These are phyloP conservation scores for Danielia reshetovae DNA, from an alignment of 805 yeast species.

Conservation along the genomic window DNA sequence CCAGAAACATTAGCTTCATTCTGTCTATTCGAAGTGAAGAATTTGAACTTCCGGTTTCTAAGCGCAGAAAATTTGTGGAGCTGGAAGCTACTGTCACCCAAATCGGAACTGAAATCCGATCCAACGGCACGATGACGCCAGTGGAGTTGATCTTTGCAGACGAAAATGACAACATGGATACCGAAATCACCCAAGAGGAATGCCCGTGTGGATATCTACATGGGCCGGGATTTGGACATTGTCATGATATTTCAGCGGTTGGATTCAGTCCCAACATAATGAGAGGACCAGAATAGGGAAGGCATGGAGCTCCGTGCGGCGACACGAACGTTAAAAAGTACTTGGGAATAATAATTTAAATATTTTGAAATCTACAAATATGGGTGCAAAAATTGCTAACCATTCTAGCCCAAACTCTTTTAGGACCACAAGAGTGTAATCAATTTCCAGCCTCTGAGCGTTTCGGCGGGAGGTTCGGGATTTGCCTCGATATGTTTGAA, in stretches of 20 bases:
- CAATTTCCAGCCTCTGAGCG: conserved; percentile 18
- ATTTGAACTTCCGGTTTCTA: conserved; percentile 6
- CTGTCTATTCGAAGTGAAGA: too few relatives aligned
- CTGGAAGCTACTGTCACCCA: neutral
- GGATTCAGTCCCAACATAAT: conserved; percentile 13
- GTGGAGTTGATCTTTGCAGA: neutral
- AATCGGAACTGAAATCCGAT: conserved; percentile 7
- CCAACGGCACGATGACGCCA: conserved; percentile 11
- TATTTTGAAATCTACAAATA: too few relatives aligned
- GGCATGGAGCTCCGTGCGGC: too few relatives aligned
- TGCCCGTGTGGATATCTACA: conserved; percentile 15
- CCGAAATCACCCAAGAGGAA: neutral
- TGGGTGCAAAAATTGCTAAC: too few relatives aligned
- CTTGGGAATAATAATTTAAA: too few relatives aligned
- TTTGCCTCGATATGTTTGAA: neutral
- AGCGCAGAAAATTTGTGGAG: conserved; percentile 7
- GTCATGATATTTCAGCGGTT: conserved; percentile 13
- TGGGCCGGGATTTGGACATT: conserved; percentile 10
- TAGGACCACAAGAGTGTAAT: conserved; percentile 19
- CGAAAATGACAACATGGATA: conserved; percentile 6
- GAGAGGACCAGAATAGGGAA: conserved; percentile 13
- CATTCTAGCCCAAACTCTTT: conserved; percentile 1
- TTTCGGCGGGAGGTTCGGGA: neutral
- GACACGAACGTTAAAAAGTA: too few relatives aligned
- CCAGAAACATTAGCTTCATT: too few relatives aligned